Conservation (phyloP, 2,329 filamentous ascomycete species). For the Fusarium mangiferae region DNA sequence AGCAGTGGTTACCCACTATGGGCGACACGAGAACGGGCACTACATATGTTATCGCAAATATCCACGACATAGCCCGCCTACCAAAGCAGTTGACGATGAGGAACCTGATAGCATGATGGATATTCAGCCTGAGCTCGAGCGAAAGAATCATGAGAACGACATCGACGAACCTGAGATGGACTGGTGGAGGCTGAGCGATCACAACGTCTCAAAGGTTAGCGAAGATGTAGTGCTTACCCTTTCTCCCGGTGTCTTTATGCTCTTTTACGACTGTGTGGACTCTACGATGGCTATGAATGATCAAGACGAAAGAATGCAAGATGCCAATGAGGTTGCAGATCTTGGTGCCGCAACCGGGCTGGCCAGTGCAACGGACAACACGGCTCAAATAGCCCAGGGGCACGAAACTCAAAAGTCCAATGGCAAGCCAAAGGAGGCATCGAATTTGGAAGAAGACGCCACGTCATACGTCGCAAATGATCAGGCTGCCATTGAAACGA, state of each 20-base stretch:
- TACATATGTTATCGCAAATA: constrained; percentile 91
- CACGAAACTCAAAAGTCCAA: constrained; percentile 13
- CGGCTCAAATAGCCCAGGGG: constrained; percentile 13
- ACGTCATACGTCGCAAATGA: constrained; percentile 1
- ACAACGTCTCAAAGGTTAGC: constrained; percentile 78
- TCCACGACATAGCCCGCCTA: constrained; percentile 47
- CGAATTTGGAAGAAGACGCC: constrained; percentile 14
- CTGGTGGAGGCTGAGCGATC: constrained; percentile 95
- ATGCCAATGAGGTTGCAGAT: constrained; percentile 32
- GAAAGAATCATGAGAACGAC: constrained; percentile 17
- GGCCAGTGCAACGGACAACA: background rate
- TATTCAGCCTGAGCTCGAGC: background rate
- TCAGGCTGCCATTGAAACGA: constrained; percentile 15
- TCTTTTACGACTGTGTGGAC: constrained; percentile 88
- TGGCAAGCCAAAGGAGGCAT: constrained; percentile 10
- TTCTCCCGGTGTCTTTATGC: constrained; percentile 87
- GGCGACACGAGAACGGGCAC: constrained; percentile 93
- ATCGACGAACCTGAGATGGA: constrained; percentile 55
- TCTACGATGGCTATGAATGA: constrained; percentile 57
- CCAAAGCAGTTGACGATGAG: constrained; percentile 4
- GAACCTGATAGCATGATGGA: constrained; percentile 28
- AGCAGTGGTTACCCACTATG: constrained; percentile 88
- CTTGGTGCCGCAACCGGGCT: constrained; percentile 7
- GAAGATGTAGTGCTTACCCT: constrained; percentile 80
- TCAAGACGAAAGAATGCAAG: constrained; percentile 40